Conservation (phyloP, 2,329 filamentous ascomycete genomes). For the Madurella fahalii region DNA sequence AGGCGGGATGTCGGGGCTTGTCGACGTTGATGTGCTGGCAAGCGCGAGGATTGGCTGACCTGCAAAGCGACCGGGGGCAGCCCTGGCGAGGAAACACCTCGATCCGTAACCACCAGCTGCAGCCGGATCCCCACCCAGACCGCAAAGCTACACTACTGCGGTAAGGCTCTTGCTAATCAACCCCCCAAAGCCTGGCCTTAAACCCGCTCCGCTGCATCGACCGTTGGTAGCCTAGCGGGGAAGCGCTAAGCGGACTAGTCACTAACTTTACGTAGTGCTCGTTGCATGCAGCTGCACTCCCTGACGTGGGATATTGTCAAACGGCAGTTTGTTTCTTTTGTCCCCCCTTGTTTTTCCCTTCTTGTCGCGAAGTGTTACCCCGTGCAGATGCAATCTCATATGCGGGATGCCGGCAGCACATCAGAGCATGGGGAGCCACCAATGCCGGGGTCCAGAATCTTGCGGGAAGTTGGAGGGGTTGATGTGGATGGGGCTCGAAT, state of each 20-base stretch:
- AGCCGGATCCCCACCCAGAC: slow-evolving; percentile 8
- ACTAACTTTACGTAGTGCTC: neutral
- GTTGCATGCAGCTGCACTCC: neutral
- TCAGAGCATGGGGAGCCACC: neutral
- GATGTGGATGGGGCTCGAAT: neutral
- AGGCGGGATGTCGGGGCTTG: slow-evolving; percentile 33
- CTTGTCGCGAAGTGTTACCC: neutral
- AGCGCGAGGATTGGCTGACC: slow-evolving; percentile 32
- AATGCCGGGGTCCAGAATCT: neutral
- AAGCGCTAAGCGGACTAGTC: neutral
- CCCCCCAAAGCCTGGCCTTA: neutral
- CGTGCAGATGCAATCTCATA: slow-evolving; percentile 1
- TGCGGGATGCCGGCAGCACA: neutral
- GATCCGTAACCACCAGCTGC: slow-evolving; percentile 10
- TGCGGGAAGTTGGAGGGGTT: slow-evolving; percentile 3
- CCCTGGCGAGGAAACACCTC: slow-evolving; percentile 14
- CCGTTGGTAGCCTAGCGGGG: neutral
- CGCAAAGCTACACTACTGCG: neutral
- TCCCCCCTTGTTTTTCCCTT: neutral
- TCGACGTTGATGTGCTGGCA: slow-evolving; percentile 47
- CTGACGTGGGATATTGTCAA: neutral
- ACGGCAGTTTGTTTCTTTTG: neutral
- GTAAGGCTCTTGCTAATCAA: neutral
- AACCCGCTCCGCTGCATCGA: no score
- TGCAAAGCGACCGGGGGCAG: slow-evolving; percentile 12